These are phyloP conservation scores for Aspergillus sp. DNA, from an alignment of 2,329 filamentous ascomycete species.

Conservation along the genomic window DNA sequence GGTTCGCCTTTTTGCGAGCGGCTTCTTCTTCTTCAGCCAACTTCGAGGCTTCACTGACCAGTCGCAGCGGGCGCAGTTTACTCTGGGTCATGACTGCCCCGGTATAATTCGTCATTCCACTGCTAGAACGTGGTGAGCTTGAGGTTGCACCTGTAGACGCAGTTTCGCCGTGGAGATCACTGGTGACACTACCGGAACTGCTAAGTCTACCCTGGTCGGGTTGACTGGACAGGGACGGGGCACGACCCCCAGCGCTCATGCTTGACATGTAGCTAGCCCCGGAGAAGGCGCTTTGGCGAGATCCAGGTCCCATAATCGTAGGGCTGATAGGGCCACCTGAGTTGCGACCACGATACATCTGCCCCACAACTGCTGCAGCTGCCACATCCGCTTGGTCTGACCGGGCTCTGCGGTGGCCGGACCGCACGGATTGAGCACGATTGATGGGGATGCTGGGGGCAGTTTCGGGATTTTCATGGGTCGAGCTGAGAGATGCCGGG, in stretches of 20 bases:
- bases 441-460: constrained; percentile 45
- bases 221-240: constrained; percentile 48
- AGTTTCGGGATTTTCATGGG: constrained; percentile 44
- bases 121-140: constrained; percentile 59
- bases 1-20: constrained; percentile 41
- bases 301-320: constrained; percentile 41
- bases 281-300: constrained; percentile 36
- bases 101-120: constrained; percentile 65
- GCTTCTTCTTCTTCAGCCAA: constrained; percentile 39
- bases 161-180: constrained; percentile 43
- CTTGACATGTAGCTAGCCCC: constrained; percentile 48
- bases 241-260: constrained; percentile 49
- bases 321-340: constrained; percentile 51
- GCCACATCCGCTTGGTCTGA: constrained; percentile 44
- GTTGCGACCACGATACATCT: constrained; percentile 74
- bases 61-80: constrained; percentile 76
- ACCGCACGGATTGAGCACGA: constrained; percentile 36
- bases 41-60: constrained; percentile 56
- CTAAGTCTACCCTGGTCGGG: constrained; percentile 50
- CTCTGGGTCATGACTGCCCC: constrained; percentile 59
- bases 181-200: constrained; percentile 60
- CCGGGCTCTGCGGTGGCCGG: constrained; percentile 43
- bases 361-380: constrained; percentile 72
- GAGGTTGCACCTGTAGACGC: constrained; percentile 43
- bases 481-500: constrained; percentile 27